Evolutionary conservation across 2,329 filamentous ascomycete species (phyloP), one percentile per base, ranked within the genome.

Genomic region (Phaeosphaeria sp.): DNA sequence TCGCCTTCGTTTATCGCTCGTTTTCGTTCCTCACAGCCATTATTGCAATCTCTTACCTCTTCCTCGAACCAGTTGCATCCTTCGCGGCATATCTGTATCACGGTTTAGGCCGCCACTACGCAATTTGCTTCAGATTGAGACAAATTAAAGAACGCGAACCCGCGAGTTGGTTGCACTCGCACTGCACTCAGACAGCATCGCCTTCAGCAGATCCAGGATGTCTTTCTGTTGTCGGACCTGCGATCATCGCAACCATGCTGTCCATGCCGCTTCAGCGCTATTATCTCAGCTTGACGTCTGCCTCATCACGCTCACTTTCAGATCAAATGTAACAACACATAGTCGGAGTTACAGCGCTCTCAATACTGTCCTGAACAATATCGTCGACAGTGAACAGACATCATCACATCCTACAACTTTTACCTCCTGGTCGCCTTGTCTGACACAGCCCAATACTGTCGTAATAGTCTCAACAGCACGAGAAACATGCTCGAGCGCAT

Each of bases 361-460:
- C 18, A 68, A 72, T 46, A 55, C 55, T 23, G 39, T 69, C 2
- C 59, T 73, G 15, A 71, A 72, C 54, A 64, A 72, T 55, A 72
- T 72, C 49, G 60, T 63, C 50, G 71, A 73, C 44, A 57, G 60
- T 17, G 62, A 60, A 13, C 65, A 72, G 23, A 65, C 63, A 7
- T 59, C 62, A 10, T 60, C 63, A 33, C 66, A 68, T 50, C 67
- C 65, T 2, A 62, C 67, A 15, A 58, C 58, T 9, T 74, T 72
- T 55, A 74, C 70, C 2, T 52, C 58, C 9, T 74, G 71, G 70
- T 72, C 71, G 4, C 69, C 65, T 9, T 71, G 66, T 52, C 48
- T 65, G 6, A 52, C 53, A 1, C 50, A 72, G 20, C 54, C 64
- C 1, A 60, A 54, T 6, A 60, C 52, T 4, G 66, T 57, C 44